Conservation (phyloP, 805 yeast genomes). For the Candida parachauliodes region DNA sequence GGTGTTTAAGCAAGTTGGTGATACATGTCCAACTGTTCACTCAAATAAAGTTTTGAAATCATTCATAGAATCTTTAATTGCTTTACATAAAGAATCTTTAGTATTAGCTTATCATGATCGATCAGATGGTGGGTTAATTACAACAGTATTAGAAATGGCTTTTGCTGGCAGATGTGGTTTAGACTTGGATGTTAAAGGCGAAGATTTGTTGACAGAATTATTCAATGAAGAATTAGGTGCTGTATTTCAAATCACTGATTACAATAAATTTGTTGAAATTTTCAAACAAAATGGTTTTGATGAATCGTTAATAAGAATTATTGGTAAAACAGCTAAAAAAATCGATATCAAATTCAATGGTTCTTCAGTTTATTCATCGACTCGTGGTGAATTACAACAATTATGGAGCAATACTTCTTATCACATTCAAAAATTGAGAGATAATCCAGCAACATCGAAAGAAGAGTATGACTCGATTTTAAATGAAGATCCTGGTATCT, state of each 20-base stretch:
- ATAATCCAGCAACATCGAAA: constrained; percentile 85
- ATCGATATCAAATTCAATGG: constrained; percentile 49
- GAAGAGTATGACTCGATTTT: constrained; percentile 74
- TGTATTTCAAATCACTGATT: constrained; percentile 80
- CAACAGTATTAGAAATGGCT: constrained; percentile 90
- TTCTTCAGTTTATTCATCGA: constrained; percentile 41
- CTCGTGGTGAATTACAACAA: constrained; percentile 73
- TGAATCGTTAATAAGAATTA: constrained; percentile 48
- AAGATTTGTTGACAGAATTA: constrained; percentile 50
- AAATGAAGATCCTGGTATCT: constrained; percentile 92
- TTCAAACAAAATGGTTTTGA: constrained; percentile 58
- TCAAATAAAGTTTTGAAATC: constrained; percentile 59
- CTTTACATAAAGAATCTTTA: constrained; percentile 61
- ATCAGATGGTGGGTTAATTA: constrained; percentile 93
- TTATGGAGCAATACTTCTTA: constrained; percentile 87
- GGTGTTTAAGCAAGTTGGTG: constrained; percentile 85
- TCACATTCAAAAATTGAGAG: constrained; percentile 86
- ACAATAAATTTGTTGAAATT: constrained; percentile 50
- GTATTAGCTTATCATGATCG: constrained; percentile 92
- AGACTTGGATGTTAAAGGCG: constrained; percentile 44
- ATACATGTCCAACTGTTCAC: constrained; percentile 78
- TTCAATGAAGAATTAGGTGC: constrained; percentile 96
- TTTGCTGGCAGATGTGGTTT: constrained; percentile 92
- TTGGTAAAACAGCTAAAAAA: constrained; percentile 62
- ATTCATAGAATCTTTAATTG: constrained; percentile 64